Conservation (phyloP, 305 asterid species). For the Fraxinus angustifolia region DNA sequence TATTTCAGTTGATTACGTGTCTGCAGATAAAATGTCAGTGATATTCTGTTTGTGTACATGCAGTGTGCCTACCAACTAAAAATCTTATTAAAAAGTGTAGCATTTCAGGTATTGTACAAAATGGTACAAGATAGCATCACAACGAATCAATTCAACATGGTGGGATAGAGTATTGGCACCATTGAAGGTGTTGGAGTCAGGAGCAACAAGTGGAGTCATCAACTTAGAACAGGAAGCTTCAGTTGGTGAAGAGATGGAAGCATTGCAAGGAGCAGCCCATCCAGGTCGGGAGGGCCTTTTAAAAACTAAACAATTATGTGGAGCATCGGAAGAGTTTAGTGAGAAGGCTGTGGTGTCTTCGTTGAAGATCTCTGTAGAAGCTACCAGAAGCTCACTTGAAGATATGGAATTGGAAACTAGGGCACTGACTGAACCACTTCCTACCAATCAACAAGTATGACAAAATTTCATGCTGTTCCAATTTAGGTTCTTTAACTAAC, state of each 20-base stretch:
- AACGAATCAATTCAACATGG: slow-evolving; percentile 69
- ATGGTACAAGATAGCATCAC: slow-evolving; percentile 86
- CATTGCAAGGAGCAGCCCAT: slow-evolving; percentile 25
- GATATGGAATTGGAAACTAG: slow-evolving; percentile 93
- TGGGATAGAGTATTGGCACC: slow-evolving; percentile 83
- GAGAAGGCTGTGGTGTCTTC: slow-evolving; percentile 22
- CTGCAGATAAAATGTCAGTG: neutral
- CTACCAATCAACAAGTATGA: slow-evolving; percentile 88
- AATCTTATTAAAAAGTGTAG: slow-evolving; percentile 14
- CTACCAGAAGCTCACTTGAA: slow-evolving; percentile 64
- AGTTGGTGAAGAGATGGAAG: slow-evolving; percentile 24
- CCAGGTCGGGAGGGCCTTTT: slow-evolving; percentile 17
- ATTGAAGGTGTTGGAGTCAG: slow-evolving; percentile 73
- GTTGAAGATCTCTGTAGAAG: slow-evolving; percentile 24
- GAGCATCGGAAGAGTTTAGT: slow-evolving; percentile 20
- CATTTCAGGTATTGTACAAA: slow-evolving; percentile 74
- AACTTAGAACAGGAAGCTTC: slow-evolving; percentile 37
- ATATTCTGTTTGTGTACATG: neutral
- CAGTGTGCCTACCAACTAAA: neutral
- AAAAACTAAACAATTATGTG: slow-evolving; percentile 4
- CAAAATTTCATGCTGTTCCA: slow-evolving; percentile 2
- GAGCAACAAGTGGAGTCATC: slow-evolving; percentile 49
- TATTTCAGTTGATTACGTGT: neutral
- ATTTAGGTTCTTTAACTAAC: slow-evolving; percentile 12
- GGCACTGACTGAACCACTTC: slow-evolving; percentile 96